These are phyloP conservation scores for Pelargonium myrrhifolium DNA, from an alignment of 441 rosid species.

Conservation along the genomic window DNA sequence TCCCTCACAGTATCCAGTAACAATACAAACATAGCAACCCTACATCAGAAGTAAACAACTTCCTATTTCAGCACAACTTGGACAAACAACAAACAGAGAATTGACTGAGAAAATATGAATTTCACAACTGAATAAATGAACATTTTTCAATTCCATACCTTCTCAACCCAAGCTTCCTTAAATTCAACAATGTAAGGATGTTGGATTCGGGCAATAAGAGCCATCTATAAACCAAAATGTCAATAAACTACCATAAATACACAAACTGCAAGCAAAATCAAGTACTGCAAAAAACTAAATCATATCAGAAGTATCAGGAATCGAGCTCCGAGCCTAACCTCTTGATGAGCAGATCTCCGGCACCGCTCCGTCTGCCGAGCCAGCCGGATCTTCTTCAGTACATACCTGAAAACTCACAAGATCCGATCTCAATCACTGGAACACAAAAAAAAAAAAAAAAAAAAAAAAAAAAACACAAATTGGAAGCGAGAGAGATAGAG, in stretches of 20 bases:
- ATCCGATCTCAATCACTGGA: too few species aligned
- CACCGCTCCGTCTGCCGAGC: conserved; percentile 93
- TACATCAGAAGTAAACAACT: conserved; percentile 26
- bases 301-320: too few species aligned
- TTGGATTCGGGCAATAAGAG: conserved; percentile 74
- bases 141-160: too few species aligned
- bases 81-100: not conserved
- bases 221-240: conserved; percentile 50
- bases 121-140: too few species aligned
- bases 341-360: conserved; percentile 94
- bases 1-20: conserved; percentile 97
- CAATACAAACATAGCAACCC: conserved; percentile 98
- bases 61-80: not conserved
- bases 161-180: conserved; percentile 99
- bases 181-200: conserved; percentile 87
- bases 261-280: conserved; percentile 3
- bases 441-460: too few species aligned
- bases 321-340: too few species aligned
- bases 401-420: too few species aligned
- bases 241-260: not conserved
- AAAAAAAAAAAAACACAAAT: not conserved
- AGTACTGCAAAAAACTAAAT: too few species aligned
- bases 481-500: not conserved
- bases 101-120: not conserved
- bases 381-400: conserved; percentile 91